Percentiles rank a stretch among this genome's conserved stretches.
Conservation (phyloP, 176 grass and related monocot species). For the Oryza coarctata region DNA sequence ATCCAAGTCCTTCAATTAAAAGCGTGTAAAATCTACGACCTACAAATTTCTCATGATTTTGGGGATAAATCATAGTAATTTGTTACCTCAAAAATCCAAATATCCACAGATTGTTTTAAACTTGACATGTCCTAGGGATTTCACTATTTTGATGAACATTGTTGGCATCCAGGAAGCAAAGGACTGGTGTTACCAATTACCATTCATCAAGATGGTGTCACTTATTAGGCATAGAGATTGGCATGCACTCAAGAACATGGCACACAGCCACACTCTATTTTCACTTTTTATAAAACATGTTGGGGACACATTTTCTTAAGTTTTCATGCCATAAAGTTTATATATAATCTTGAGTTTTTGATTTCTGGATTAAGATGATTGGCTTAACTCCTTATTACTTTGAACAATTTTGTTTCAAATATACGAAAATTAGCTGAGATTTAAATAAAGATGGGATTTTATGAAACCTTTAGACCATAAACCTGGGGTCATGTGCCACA, state of each 20-base stretch:
- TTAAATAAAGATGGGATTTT: background rate
- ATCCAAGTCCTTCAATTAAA: background rate
- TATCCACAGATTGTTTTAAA: background rate
- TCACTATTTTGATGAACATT: too few relatives aligned
- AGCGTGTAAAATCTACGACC: background rate
- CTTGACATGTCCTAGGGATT: background rate
- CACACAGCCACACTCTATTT: background rate
- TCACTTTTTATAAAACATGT: background rate
- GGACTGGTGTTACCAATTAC: too few relatives aligned
- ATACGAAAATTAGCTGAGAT: background rate
- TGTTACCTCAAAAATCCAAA: background rate
- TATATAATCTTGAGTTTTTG: background rate
- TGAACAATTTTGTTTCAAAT: background rate
- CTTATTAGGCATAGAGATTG: background rate
- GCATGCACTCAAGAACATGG: background rate
- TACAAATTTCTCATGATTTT: background rate
- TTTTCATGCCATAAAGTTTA: background rate
- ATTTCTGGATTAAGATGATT: background rate
- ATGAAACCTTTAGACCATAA: background rate
- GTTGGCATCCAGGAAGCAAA: background rate
- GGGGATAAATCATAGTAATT: background rate
- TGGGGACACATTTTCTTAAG: background rate
- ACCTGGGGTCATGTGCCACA: too few relatives aligned
- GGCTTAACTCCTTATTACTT: background rate
- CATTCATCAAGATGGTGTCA: background rate